Evolutionary conservation across 2,329 filamentous ascomycete species (phyloP).

Genomic region (Didymosphaeria variabile): DNA sequence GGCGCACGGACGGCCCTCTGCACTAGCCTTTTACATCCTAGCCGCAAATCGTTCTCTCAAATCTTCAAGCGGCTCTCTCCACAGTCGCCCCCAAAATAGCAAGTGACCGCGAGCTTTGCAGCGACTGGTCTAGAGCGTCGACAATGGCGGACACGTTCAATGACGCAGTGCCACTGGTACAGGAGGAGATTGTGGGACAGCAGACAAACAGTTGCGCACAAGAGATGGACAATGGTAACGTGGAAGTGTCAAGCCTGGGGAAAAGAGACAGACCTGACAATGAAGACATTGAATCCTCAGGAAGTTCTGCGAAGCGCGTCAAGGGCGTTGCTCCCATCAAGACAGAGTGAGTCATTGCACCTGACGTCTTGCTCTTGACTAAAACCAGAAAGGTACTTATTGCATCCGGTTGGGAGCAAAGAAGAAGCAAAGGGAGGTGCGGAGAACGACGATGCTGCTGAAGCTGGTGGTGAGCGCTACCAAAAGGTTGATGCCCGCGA

Average conservation of each 20-base stretch:
- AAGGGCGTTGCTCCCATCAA: constrained; percentile 75
- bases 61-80: constrained; percentile 15
- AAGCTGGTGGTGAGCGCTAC: constrained; percentile 59
- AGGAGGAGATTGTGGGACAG: constrained; percentile 20
- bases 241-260: constrained; percentile 45
- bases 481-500: constrained; percentile 52
- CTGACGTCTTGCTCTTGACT: constrained; percentile 15
- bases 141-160: constrained; percentile 16
- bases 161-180: neutral
- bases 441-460: constrained; percentile 66
- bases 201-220: constrained; percentile 28
- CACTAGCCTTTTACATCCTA: constrained; percentile 12
- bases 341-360: constrained; percentile 65
- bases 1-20: constrained; percentile 14
- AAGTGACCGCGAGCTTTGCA: constrained; percentile 11
- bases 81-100: constrained; percentile 21
- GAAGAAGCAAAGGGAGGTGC: constrained; percentile 35
- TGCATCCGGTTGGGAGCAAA: constrained; percentile 40
- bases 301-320: constrained; percentile 40
- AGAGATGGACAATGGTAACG: constrained; percentile 15
- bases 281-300: constrained; percentile 44
- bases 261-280: constrained; percentile 42
- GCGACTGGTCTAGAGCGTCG: constrained; percentile 4
- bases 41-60: constrained; percentile 16
- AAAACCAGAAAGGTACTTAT: constrained; percentile 43